A percentile compares a stretch with the other conserved stretches of the same genome.
Evolutionary conservation across 805 yeast genomes (phyloP).

Genomic region (Metschnikowia lunata): DNA sequence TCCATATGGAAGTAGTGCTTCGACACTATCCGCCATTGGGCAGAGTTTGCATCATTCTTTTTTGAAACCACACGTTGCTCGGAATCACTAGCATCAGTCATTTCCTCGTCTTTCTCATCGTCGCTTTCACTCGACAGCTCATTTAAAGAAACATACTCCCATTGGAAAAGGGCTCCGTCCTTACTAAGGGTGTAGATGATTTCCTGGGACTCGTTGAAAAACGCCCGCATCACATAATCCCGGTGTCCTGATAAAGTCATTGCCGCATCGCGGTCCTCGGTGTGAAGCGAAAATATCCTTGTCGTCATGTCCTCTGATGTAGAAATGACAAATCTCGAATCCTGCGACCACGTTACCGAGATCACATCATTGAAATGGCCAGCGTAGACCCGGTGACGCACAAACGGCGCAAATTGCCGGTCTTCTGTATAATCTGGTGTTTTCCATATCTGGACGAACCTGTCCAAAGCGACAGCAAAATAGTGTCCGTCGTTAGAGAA

Average conservation of each 20-base stretch:
- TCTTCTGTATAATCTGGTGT: constrained; percentile 80
- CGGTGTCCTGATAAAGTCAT: constrained; percentile 89
- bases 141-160: constrained; percentile 71
- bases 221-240: constrained; percentile 83
- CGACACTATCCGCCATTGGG: constrained; percentile 71
- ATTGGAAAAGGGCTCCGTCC: constrained; percentile 89
- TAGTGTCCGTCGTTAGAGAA: constrained; percentile 86
- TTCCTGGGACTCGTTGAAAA: constrained; percentile 84
- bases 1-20: constrained; percentile 74
- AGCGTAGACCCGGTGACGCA: constrained; percentile 82
- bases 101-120: constrained; percentile 32
- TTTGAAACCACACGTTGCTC: not conserved
- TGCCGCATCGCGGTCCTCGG: constrained; percentile 66
- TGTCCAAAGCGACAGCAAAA: constrained; percentile 80
- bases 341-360: constrained; percentile 82
- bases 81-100: constrained; percentile 15
- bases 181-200: constrained; percentile 85
- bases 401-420: constrained; percentile 93
- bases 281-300: constrained; percentile 70
- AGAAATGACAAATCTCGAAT: constrained; percentile 81
- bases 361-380: constrained; percentile 87
- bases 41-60: not conserved
- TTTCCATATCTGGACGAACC: constrained; percentile 89
- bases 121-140: constrained; percentile 37
- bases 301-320: constrained; percentile 89